Evolutionary conservation across 169 alveolate species (phyloP).

Genomic region (Plasmodium fragile): DNA sequence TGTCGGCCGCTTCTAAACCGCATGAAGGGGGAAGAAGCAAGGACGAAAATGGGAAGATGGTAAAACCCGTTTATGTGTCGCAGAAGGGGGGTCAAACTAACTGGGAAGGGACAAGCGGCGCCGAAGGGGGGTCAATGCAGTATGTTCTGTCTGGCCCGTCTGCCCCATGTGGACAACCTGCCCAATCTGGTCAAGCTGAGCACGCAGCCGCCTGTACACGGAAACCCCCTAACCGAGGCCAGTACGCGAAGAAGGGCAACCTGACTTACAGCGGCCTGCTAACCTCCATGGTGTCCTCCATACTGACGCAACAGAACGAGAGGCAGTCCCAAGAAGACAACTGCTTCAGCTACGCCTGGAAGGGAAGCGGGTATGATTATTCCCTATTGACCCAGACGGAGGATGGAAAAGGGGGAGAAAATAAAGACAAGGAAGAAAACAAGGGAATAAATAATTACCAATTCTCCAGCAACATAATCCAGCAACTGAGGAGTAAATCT

Average conservation of each 20-base stretch:
- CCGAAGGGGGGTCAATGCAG: background rate
- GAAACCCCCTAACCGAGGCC: background rate
- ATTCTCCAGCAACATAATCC: background rate
- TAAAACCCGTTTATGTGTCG: background rate
- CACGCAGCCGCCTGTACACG: background rate
- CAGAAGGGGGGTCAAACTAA: background rate
- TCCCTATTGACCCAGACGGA: background rate
- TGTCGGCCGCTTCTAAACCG: background rate
- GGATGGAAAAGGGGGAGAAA: background rate
- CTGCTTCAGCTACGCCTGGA: slow-evolving; percentile 21
- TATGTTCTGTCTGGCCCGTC: background rate
- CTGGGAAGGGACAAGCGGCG: background rate
- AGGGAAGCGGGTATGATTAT: slow-evolving; percentile 7
- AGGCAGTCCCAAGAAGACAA: slow-evolving; percentile 32
- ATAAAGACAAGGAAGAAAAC: background rate
- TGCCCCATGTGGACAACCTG: background rate
- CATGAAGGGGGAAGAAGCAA: background rate
- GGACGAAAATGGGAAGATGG: background rate
- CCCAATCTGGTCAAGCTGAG: background rate
- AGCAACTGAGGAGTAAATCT: background rate
- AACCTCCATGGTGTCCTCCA: slow-evolving; percentile 73
- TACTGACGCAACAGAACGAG: slow-evolving; percentile 64
- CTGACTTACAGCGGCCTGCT: slow-evolving; percentile 58
- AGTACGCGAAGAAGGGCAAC: slow-evolving; percentile 33
- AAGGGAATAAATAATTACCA: background rate